phyloP scores from a whole-genome alignment of 345 rosid species.

The Moringa oleifera region DNA sequence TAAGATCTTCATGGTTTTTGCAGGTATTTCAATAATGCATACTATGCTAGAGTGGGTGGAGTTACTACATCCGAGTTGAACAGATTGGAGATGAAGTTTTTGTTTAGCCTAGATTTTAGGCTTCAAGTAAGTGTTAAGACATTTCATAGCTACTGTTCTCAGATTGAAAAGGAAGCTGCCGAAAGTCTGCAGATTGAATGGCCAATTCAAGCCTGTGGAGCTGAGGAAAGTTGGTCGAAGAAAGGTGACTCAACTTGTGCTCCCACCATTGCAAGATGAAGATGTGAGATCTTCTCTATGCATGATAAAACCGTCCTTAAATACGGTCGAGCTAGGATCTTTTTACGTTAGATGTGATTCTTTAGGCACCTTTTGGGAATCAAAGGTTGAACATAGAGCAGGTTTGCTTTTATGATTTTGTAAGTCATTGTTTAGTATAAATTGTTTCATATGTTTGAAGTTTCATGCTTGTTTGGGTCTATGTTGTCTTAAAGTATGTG shows the following conservation, averaged over 20 bases:
- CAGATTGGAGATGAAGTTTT: slow-evolving; percentile 73
- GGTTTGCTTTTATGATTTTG: slow-evolving; percentile 5
- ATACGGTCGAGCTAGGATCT: slow-evolving; percentile 7
- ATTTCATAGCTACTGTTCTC: slow-evolving; percentile 52
- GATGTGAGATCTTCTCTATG: slow-evolving; percentile 6
- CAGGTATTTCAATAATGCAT: slow-evolving; percentile 88
- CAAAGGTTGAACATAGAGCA: slow-evolving; percentile 12
- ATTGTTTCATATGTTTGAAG: too few relatives aligned
- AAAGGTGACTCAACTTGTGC: slow-evolving; percentile 50
- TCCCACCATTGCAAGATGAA: slow-evolving; percentile 45
- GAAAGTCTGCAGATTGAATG: slow-evolving; percentile 48
- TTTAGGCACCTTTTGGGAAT: background rate
- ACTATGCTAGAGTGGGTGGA: slow-evolving; percentile 92
- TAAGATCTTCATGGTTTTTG: slow-evolving; percentile 8
- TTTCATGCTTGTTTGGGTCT: background rate
- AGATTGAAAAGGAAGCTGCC: slow-evolving; percentile 48
- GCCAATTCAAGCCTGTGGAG: slow-evolving; percentile 45
- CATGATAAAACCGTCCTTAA: slow-evolving; percentile 14
- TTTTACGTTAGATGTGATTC: slow-evolving; percentile 10
- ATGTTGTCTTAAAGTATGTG: slow-evolving; percentile 1
- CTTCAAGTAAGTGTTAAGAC: slow-evolving; percentile 65
- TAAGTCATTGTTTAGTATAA: background rate
- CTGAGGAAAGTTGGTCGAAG: slow-evolving; percentile 50
- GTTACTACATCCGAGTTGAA: slow-evolving; percentile 75
- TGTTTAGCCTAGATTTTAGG: slow-evolving; percentile 76